These are phyloP conservation scores for Glycyrrhiza uralensis DNA, from an alignment of 306 rosid genomes.

Conservation along the genomic window DNA sequence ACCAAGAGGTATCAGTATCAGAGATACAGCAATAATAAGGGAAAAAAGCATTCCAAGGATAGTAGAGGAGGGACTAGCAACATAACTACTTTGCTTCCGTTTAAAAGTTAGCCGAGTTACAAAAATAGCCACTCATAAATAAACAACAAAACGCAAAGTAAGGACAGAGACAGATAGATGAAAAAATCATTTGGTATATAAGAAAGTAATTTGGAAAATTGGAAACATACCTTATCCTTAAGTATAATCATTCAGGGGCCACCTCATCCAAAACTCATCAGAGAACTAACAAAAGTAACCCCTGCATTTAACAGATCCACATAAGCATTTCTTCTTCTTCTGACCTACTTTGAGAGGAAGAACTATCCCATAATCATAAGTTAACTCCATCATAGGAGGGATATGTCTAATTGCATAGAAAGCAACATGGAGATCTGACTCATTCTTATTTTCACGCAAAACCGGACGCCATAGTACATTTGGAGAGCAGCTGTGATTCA, in stretches of 20 bases:
- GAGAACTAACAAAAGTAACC: constrained; percentile 53
- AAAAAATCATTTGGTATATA: not conserved
- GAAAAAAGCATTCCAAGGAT: not conserved
- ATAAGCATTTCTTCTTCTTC: constrained; percentile 76
- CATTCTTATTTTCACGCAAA: constrained; percentile 55
- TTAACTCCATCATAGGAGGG: constrained; percentile 89
- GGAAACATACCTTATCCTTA: constrained; percentile 52
- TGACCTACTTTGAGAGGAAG: constrained; percentile 53
- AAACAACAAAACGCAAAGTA: not conserved
- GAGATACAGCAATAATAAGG: not conserved
- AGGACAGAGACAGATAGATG: not conserved
- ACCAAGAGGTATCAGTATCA: not conserved
- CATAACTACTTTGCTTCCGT: not conserved
- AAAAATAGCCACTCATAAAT: not conserved
- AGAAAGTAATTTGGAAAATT: not conserved
- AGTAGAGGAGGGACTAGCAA: not conserved
- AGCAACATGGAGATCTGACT: constrained; percentile 68
- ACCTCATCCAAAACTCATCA: constrained; percentile 27
- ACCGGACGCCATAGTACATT: constrained; percentile 80
- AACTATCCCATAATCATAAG: constrained; percentile 80
- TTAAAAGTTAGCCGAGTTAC: not conserved
- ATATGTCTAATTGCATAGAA: constrained; percentile 69
- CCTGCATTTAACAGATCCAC: constrained; percentile 73
- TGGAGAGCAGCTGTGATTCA: constrained; percentile 95
- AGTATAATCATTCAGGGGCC: constrained; percentile 12